Percentiles rank a stretch among this genome's conserved stretches.
phyloP scores from a whole-genome alignment of 441 rosid species.

The Manihot esculenta region DNA sequence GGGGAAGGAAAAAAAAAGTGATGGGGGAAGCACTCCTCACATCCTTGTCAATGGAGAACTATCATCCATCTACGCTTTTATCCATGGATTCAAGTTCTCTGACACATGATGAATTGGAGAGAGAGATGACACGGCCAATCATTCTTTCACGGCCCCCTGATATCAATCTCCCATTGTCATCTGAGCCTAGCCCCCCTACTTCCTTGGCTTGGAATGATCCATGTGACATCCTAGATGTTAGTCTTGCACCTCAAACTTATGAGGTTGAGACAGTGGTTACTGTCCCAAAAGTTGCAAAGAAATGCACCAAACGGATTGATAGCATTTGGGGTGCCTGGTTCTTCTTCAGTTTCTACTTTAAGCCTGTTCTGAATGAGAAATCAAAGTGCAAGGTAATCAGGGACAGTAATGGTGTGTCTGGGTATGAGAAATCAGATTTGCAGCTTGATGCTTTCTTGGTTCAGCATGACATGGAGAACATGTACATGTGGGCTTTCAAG shows the following conservation, averaged over 20 bases:
- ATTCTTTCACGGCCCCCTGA: slow-evolving; percentile 71
- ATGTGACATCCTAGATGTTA: slow-evolving; percentile 69
- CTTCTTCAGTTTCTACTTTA: slow-evolving; percentile 82
- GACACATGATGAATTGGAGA: slow-evolving; percentile 71
- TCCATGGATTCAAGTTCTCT: slow-evolving; percentile 81
- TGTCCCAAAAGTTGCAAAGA: slow-evolving; percentile 66
- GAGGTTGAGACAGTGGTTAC: slow-evolving; percentile 63
- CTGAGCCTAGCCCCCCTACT: slow-evolving; percentile 74
- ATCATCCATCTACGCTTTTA: slow-evolving; percentile 80
- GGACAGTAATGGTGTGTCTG: slow-evolving; percentile 71
- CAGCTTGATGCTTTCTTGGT: slow-evolving; percentile 76
- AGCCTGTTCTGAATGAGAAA: slow-evolving; percentile 78
- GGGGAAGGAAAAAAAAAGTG: slow-evolving; percentile 4
- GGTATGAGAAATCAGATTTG: slow-evolving; percentile 81
- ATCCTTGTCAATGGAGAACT: slow-evolving; percentile 70
- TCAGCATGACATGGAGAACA: slow-evolving; percentile 96
- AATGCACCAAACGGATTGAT: slow-evolving; percentile 75
- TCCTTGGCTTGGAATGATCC: slow-evolving; percentile 63
- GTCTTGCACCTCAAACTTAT: slow-evolving; percentile 63
- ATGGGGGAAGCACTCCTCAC: slow-evolving; percentile 76
- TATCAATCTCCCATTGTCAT: slow-evolving; percentile 77
- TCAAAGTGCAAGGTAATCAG: slow-evolving; percentile 59
- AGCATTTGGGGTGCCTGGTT: slow-evolving; percentile 96
- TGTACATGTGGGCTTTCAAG: slow-evolving; percentile 95
- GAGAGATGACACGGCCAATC: slow-evolving; percentile 55